Conservation (phyloP, 805 yeast species). For the Kazachstania kunashirensis region DNA sequence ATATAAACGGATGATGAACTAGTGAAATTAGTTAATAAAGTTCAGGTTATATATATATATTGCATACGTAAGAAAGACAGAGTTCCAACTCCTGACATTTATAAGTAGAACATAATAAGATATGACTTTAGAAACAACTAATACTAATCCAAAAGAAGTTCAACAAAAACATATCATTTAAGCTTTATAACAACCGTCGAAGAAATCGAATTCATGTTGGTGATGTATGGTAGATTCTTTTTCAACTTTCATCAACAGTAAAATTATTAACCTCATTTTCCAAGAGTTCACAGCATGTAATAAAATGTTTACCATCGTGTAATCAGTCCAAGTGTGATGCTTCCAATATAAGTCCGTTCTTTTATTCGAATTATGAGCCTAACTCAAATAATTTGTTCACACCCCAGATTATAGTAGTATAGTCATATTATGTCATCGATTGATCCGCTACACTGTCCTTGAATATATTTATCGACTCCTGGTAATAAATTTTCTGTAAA, state of each 20-base stretch:
- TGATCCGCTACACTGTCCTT: constrained; percentile 23
- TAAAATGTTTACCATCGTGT: constrained; percentile 42
- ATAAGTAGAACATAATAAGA: too few relatives aligned
- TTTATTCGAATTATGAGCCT: constrained; percentile 38
- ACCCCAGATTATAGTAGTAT: constrained; percentile 37
- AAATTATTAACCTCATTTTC: constrained; percentile 34
- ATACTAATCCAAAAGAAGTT: too few relatives aligned
- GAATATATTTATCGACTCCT: constrained; percentile 32
- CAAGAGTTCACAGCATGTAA: constrained; percentile 40
- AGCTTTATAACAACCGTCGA: constrained; percentile 37
- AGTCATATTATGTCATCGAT: constrained; percentile 31
- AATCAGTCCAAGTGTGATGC: constrained; percentile 43
- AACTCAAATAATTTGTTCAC: constrained; percentile 45
- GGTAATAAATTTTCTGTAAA: constrained; percentile 13
- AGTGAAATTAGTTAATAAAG: too few relatives aligned
- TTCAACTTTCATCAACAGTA: constrained; percentile 25
- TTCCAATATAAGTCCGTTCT: constrained; percentile 34
- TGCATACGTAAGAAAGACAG: too few relatives aligned
- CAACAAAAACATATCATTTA: constrained; percentile 3
- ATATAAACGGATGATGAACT: too few relatives aligned
- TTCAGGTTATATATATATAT: too few relatives aligned
- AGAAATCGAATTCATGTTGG: constrained; percentile 37
- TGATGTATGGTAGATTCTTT: constrained; percentile 30
- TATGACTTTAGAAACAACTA: too few relatives aligned
- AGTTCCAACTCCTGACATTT: too few relatives aligned